Evolutionary conservation across 2,329 filamentous ascomycete genomes (phyloP), one percentile per base, ranked within the genome.

Genomic region (Diaporthe citri): DNA sequence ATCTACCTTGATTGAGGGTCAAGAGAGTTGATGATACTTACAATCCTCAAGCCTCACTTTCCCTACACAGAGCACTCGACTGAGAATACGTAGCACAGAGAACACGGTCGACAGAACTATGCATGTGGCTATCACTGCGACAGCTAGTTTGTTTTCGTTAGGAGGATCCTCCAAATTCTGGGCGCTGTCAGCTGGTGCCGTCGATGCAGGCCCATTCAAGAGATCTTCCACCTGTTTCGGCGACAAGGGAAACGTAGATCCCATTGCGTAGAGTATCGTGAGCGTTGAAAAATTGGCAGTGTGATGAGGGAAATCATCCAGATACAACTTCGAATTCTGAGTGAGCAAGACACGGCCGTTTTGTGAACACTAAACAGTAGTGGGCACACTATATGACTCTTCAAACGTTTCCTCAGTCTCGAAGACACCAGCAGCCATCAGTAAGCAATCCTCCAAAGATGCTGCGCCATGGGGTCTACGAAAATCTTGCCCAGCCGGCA

Each of bases 21-120:
- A 4, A 17, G 4, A 34, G 13, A 8, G 13, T 31, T 34, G 59
- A 28, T 31, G 25, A 20, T 15, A 43, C 59, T 28, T 31, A 62
- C 59, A 62, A 7, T 62, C 59, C 9, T 62, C 59, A 20, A 46
- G n/a, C n/a, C 20, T 62, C 39, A 62, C 59, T 28, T 43, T 62
- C n/a, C 59, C 36, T 28, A n/a, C 59, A 43, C n/a, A 41, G 13
- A 62, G 22, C 2, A 62, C 39, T 43, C 59, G 59, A 62, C 59
- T 62, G 25, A 17, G 28, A 28, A 20, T 6, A 20, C 59, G 59
- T 8, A 62, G n/a, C 8, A 62, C 2, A 3, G 39, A 43, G 39
- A 62, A 20, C 10, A 20, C 13, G 7, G 39, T 43, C n/a, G 59
- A 28, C n/a, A 62, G 13, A 28, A 62, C 6, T 12, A 62, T 31